Evolutionary conservation across 2,329 filamentous ascomycete species (phyloP).

Genomic region (Venturia carpophila): DNA sequence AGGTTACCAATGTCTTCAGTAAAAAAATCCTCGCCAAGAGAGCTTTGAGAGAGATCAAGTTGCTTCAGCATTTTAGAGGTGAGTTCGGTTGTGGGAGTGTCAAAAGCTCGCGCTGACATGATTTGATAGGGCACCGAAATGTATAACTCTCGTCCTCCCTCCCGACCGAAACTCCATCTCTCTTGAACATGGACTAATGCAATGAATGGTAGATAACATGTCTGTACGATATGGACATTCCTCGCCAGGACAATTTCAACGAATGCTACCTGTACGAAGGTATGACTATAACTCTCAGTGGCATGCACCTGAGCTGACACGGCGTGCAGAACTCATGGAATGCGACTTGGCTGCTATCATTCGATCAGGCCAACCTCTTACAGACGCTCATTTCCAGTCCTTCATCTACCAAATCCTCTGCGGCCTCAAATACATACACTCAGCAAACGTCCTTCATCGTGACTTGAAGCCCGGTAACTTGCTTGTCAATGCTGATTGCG

Average conservation of each 20-base stretch:
- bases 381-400: conserved; percentile 97
- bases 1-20: conserved; percentile 90
- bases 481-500: conserved; percentile 96
- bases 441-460: conserved; percentile 92
- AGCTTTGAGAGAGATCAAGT: conserved; percentile 94
- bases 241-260: conserved; percentile 94
- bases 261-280: conserved; percentile 98
- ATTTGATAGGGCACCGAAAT: conserved; percentile 38
- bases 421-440: conserved; percentile 98
- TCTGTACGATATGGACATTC: conserved; percentile 99
- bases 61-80: conserved; percentile 88
- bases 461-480: conserved; percentile 96
- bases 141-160: conserved; percentile 26
- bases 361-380: conserved; percentile 90
- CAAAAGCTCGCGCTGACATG: conserved; percentile 10
- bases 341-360: conserved; percentile 98
- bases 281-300: conserved; percentile 30
- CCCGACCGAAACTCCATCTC: background rate
- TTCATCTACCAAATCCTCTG: conserved; percentile 99
- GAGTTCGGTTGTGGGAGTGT: conserved; percentile 18
- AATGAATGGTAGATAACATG: conserved; percentile 71
- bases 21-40: conserved; percentile 99
- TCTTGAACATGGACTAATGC: background rate
- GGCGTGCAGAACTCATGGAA: conserved; percentile 81
- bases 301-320: background rate